Conservation (phyloP, 129 eudicot genomes). For the Rutidosis leptorrhynchoides region DNA sequence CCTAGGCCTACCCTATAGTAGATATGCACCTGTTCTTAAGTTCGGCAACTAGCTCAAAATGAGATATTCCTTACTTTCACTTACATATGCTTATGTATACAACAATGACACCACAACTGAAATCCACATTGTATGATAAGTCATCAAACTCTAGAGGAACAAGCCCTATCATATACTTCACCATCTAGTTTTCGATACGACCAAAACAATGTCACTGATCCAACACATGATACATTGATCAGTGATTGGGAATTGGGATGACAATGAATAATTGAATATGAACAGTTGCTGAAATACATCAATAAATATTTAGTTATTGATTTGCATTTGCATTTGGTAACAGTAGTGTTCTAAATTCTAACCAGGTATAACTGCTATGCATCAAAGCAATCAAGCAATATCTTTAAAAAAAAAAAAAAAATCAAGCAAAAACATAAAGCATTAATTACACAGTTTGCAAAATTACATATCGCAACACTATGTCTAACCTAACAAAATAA, state of each 20-base stretch:
- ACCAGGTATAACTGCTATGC: background rate
- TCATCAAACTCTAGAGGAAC: background rate
- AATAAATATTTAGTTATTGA: background rate
- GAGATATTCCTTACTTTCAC: background rate
- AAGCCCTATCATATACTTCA: background rate
- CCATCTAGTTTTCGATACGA: background rate
- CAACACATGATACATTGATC: background rate
- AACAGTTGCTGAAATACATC: background rate
- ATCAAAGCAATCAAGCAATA: background rate
- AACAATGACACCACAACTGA: background rate
- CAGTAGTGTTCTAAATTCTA: conserved; percentile 1
- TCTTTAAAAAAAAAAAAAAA: no score
- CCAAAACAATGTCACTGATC: background rate
- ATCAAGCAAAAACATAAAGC: background rate
- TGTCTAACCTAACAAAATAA: background rate
- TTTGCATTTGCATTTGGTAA: background rate
- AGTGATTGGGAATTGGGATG: background rate
- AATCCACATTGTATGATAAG: conserved; percentile 2
- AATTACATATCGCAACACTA: background rate
- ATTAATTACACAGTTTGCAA: background rate
- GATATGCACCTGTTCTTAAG: conserved; percentile 9
- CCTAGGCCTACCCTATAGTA: no score
- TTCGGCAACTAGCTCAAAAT: conserved; percentile 2
- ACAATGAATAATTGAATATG: background rate
- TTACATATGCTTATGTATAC: background rate